Conservation (phyloP, 768 basidiomycete species). For the Trametes cinnabarina region DNA sequence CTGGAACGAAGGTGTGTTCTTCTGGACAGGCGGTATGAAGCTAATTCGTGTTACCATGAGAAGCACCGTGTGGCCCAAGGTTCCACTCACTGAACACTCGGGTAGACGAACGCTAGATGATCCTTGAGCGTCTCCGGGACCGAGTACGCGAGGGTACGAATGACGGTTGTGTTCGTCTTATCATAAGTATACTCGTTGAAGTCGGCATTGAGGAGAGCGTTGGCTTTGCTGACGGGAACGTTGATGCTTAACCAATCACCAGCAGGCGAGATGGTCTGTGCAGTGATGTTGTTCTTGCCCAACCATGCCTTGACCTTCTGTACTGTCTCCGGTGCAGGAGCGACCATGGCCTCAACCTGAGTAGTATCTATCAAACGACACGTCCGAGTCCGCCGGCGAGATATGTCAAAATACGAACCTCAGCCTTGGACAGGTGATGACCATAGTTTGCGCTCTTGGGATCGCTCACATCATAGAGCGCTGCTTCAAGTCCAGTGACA, state of each 20-base stretch:
- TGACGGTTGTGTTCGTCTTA: slow-evolving; percentile 28
- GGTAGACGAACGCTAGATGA: slow-evolving; percentile 33
- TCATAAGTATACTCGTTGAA: slow-evolving; percentile 34
- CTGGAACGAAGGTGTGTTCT: background rate
- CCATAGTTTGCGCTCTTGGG: slow-evolving; percentile 37
- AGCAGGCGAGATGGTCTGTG: slow-evolving; percentile 25
- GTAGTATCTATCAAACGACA: background rate
- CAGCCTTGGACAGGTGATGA: slow-evolving; percentile 22
- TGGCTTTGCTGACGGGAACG: slow-evolving; percentile 32
- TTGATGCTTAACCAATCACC: slow-evolving; percentile 29
- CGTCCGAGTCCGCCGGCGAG: too few relatives aligned
- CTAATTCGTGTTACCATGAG: background rate
- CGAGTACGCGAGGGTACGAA: slow-evolving; percentile 38
- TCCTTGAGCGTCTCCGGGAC: slow-evolving; percentile 32
- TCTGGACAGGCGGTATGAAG: slow-evolving; percentile 14
- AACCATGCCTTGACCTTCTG: slow-evolving; percentile 30
- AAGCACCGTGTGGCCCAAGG: too few relatives aligned
- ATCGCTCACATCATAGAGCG: slow-evolving; percentile 37
- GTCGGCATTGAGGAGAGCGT: slow-evolving; percentile 34
- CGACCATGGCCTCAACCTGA: slow-evolving; percentile 28
- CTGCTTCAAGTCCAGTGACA: slow-evolving; percentile 36
- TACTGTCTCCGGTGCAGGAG: slow-evolving; percentile 21
- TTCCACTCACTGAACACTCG: slow-evolving; percentile 29
- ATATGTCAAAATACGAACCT: slow-evolving; percentile 21
- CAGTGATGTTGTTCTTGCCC: slow-evolving; percentile 23